phyloP scores from a whole-genome alignment of 2,329 filamentous ascomycete species.

The Scortechinia acanthostroma region DNA sequence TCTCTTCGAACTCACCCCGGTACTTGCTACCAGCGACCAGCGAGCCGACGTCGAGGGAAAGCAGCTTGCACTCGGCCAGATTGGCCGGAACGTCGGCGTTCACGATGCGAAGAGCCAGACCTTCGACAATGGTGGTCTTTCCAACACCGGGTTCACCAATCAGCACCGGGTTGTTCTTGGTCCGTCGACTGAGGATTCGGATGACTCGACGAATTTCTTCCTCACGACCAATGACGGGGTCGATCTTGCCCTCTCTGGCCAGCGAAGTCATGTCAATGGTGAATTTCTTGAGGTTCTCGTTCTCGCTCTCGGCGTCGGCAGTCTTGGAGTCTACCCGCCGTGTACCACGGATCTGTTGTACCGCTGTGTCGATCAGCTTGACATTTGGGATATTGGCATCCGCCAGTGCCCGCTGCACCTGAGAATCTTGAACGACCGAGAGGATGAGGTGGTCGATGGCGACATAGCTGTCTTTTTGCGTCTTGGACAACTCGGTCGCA shows the following conservation, averaged over 20 bases:
- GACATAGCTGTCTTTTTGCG: constrained; percentile 93
- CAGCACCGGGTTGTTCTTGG: constrained; percentile 97
- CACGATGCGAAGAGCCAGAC: constrained; percentile 88
- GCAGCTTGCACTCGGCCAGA: constrained; percentile 82
- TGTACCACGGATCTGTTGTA: constrained; percentile 85
- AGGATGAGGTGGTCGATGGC: constrained; percentile 92
- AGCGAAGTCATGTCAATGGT: constrained; percentile 97
- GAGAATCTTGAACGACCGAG: constrained; percentile 71
- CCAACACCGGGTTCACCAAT: constrained; percentile 97
- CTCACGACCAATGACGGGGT: constrained; percentile 92
- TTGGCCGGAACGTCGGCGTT: constrained; percentile 95
- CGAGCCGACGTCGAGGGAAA: constrained; percentile 90
- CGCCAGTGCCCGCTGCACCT: constrained; percentile 67
- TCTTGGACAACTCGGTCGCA: constrained; percentile 84
- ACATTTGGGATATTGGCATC: constrained; percentile 87
- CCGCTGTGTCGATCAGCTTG: constrained; percentile 84
- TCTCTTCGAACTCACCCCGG: constrained; percentile 95
- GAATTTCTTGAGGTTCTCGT: constrained; percentile 95
- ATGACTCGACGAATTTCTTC: constrained; percentile 91
- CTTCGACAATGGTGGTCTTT: constrained; percentile 96
- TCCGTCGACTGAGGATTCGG: constrained; percentile 83
- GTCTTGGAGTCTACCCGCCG: constrained; percentile 92
- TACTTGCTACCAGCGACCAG: constrained; percentile 97
- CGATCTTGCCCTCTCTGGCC: constrained; percentile 94
- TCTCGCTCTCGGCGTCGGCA: constrained; percentile 84